These are phyloP conservation scores for Candida tropicalis DNA, from an alignment of 1,139 yeast genomes.

Conservation along the genomic window DNA sequence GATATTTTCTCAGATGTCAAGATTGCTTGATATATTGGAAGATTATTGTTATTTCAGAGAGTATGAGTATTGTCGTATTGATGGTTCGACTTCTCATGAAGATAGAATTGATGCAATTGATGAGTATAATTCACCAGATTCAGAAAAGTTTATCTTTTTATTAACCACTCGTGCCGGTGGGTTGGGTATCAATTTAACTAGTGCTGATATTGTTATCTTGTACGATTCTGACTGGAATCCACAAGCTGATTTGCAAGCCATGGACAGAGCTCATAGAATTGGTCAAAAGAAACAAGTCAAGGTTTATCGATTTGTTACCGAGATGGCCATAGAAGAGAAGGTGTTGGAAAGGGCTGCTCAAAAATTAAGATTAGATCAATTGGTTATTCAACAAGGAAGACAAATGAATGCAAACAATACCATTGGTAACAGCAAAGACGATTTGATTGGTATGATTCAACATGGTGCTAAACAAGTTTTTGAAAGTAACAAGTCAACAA, in stretches of 20 bases:
- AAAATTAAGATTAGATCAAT: slow-evolving; percentile 86
- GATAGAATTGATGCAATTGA: slow-evolving; percentile 93
- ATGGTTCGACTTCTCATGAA: slow-evolving; percentile 93
- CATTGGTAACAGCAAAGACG: slow-evolving; percentile 67
- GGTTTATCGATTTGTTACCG: slow-evolving; percentile 90
- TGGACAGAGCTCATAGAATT: slow-evolving; percentile 98
- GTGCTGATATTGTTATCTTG: slow-evolving; percentile 87
- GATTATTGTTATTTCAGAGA: slow-evolving; percentile 88
- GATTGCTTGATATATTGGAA: slow-evolving; percentile 87
- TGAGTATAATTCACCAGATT: slow-evolving; percentile 81
- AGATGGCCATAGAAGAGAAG: slow-evolving; percentile 94
- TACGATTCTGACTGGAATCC: slow-evolving; percentile 99
- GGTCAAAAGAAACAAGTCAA: slow-evolving; percentile 97
- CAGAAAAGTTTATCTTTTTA: slow-evolving; percentile 81
- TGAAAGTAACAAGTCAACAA: slow-evolving; percentile 44
- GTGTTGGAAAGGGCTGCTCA: slow-evolving; percentile 96
- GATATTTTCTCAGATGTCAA: slow-evolving; percentile 93
- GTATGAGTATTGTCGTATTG: slow-evolving; percentile 88
- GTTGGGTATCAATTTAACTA: slow-evolving; percentile 88
- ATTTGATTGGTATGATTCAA: slow-evolving; percentile 90
- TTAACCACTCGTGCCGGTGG: slow-evolving; percentile 99
- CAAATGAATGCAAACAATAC: slow-evolving; percentile 42
- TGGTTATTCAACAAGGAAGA: slow-evolving; percentile 95
- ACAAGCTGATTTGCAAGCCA: slow-evolving; percentile 97
- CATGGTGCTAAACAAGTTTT: slow-evolving; percentile 94